These are phyloP conservation scores for Russula vinacea DNA, from an alignment of 768 basidiomycete species.

Conservation along the genomic window DNA sequence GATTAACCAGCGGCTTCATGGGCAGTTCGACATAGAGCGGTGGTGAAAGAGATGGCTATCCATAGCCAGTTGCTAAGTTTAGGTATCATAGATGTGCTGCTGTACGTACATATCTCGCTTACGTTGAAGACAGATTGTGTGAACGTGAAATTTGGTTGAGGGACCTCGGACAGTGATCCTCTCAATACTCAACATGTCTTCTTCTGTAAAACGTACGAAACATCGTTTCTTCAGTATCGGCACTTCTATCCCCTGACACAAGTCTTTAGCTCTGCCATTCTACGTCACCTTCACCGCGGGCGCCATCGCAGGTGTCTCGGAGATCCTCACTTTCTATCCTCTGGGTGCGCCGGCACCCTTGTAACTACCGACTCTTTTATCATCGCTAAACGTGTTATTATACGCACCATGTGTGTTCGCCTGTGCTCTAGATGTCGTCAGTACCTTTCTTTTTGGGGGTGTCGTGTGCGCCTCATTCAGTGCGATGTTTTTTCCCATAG, in stretches of 20 bases:
- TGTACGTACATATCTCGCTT: background rate
- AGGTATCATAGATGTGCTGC: background rate
- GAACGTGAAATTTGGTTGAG: background rate
- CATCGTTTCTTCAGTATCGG: background rate
- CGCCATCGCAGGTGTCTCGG: constrained; percentile 90
- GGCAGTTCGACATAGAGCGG: constrained; percentile 59
- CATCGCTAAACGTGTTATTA: background rate
- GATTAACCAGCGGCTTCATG: constrained; percentile 71
- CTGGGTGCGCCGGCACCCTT: constrained; percentile 55
- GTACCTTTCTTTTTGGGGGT: constrained; percentile 36
- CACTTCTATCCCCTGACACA: background rate
- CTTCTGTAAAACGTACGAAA: constrained; percentile 28
- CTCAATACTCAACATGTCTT: constrained; percentile 11
- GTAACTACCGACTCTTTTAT: constrained; percentile 10
- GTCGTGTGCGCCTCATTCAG: background rate
- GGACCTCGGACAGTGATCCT: background rate
- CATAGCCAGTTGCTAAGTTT: background rate
- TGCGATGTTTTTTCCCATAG: constrained; percentile 39
- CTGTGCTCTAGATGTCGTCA: constrained; percentile 68
- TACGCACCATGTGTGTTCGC: background rate
- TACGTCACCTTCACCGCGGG: constrained; percentile 90
- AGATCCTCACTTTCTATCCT: constrained; percentile 83
- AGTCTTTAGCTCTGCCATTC: constrained; percentile 70
- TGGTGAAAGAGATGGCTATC: constrained; percentile 38
- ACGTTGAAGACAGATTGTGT: background rate